Base-by-base conservation (phyloP, 176 grass and related monocot genomes). In the Coix lacrymajobi region DNA sequence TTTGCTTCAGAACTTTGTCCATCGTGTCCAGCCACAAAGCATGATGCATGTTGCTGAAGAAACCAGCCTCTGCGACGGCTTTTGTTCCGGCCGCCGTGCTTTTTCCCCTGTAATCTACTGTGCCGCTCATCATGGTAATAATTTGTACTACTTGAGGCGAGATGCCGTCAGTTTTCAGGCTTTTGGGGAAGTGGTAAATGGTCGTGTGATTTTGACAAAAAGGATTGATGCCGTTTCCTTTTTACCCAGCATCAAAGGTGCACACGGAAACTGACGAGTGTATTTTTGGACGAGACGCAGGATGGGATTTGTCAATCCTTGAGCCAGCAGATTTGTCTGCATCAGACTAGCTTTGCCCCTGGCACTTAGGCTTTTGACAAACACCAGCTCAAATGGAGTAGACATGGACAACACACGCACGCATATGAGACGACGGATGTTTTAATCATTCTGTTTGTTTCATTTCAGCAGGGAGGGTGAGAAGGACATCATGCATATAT, bases 401-500 rank as follows among this genome's bases (percentile, higher is more conserved):
- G 82, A 89, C 88, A 82, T 7, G 44, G 82, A 89, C 88, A 86
- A 86, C 84, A 90, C 73, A 82, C 88, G 79, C 88, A 86, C 83
- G 79, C 84, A 83, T 69, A 81, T 65, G 84, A 86, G 58, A 32
- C 79, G 88, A 86, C 84, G 51, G 62, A 70, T 79, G 66, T 79
- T 86, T 86, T 90, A 72, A 86, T 83, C 67, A 90, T 90, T 86
- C 34, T 86, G 88, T 38, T 58, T 81, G 76, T 44, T 85, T 71
- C 71, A 36, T 45, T 46, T 33, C 39, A 80, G 81, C 62, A 79
- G 38, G 73, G 2, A 28, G 26, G 48, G n/a, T 22, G 36, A 7
- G 30, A 33, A 63, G 15, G 25, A 30, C 26, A 79, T 60, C 19
- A 34, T 61, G 54, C 33, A 69, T n/a, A n/a, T n/a, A n/a, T 61